A percentile compares a stretch with the other conserved stretches of the same genome.
phyloP scores from a whole-genome alignment of 1,139 yeast genomes.

The Saccharomyces hybrid region DNA sequence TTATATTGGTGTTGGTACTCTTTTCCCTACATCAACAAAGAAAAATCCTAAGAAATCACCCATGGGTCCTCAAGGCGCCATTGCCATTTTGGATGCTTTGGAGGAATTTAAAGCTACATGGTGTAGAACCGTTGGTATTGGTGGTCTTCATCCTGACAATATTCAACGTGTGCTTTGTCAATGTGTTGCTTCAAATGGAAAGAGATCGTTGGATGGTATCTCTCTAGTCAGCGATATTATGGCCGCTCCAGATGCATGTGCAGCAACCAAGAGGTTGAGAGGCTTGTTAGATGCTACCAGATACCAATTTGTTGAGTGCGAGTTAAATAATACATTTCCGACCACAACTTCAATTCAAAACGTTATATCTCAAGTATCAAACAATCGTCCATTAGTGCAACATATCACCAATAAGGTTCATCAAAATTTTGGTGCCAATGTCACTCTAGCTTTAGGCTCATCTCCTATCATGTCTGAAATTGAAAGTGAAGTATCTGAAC shows the following conservation, averaged over 20 bases:
- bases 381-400: slow-evolving; percentile 57
- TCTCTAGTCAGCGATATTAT: slow-evolving; percentile 85
- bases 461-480: slow-evolving; percentile 92
- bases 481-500: slow-evolving; percentile 56
- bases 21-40: slow-evolving; percentile 70
- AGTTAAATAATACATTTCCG: slow-evolving; percentile 6
- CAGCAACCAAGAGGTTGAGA: slow-evolving; percentile 40
- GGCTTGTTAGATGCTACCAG: slow-evolving; percentile 11
- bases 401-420: slow-evolving; percentile 90
- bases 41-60: slow-evolving; percentile 45
- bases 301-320: slow-evolving; percentile 11
- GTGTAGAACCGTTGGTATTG: slow-evolving; percentile 67
- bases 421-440: slow-evolving; percentile 81
- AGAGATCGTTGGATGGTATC: slow-evolving; percentile 59
- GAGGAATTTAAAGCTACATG: slow-evolving; percentile 33
- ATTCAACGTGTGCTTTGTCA: slow-evolving; percentile 49
- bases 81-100: slow-evolving; percentile 46
- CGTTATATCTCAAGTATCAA: slow-evolving; percentile 15
- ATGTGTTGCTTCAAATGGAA: slow-evolving; percentile 37
- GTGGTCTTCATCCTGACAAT: slow-evolving; percentile 72
- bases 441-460: slow-evolving; percentile 78
- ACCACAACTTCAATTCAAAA: slow-evolving; percentile 7
- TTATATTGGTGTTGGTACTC: slow-evolving; percentile 82
- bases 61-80: slow-evolving; percentile 62
- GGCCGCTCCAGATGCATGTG: slow-evolving; percentile 54